These are phyloP conservation scores for Moelleriella libera DNA, from an alignment of 2,329 filamentous ascomycete species.

Conservation along the genomic window DNA sequence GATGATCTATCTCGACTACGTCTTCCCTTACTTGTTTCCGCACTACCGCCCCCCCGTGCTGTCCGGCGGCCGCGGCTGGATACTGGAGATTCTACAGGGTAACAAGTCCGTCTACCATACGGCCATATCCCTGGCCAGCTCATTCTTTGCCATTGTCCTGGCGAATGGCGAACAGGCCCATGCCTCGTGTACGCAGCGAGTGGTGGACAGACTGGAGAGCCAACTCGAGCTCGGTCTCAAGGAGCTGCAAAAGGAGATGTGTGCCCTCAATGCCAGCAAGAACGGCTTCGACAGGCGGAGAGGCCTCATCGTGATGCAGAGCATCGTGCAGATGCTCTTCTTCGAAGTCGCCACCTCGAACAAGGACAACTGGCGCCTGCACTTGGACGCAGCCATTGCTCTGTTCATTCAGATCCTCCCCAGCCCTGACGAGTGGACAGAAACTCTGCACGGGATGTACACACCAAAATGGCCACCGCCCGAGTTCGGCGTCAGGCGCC, in stretches of 20 bases:
- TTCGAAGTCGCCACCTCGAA: constrained; percentile 33
- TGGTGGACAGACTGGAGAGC: constrained; percentile 24
- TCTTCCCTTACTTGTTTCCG: constrained; percentile 49
- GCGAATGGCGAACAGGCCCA: constrained; percentile 16
- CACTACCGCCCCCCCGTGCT: constrained; percentile 43
- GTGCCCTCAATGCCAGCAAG: constrained; percentile 17
- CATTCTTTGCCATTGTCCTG: constrained; percentile 37
- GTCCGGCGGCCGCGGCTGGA: constrained; percentile 45
- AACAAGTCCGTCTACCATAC: constrained; percentile 45
- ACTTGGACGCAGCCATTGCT: constrained; percentile 32
- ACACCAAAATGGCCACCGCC: constrained; percentile 19
- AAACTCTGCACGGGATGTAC: constrained; percentile 16
- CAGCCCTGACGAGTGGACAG: constrained; percentile 20
- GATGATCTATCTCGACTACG: constrained; percentile 47
- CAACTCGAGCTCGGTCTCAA: constrained; percentile 30
- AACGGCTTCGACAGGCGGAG: constrained; percentile 16
- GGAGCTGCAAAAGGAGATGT: constrained; percentile 28
- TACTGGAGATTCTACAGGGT: constrained; percentile 39
- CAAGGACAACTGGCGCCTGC: constrained; percentile 34
- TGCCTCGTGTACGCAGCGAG: constrained; percentile 18
- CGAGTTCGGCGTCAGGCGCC: constrained; percentile 15
- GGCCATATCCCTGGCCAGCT: constrained; percentile 39
- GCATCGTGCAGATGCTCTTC: constrained; percentile 37
- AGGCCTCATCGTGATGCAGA: constrained; percentile 28
- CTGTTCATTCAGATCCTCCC: constrained; percentile 33